phyloP scores from a whole-genome alignment of 495 filamentous ascomycete species.

The Penicillium subrubescens region DNA sequence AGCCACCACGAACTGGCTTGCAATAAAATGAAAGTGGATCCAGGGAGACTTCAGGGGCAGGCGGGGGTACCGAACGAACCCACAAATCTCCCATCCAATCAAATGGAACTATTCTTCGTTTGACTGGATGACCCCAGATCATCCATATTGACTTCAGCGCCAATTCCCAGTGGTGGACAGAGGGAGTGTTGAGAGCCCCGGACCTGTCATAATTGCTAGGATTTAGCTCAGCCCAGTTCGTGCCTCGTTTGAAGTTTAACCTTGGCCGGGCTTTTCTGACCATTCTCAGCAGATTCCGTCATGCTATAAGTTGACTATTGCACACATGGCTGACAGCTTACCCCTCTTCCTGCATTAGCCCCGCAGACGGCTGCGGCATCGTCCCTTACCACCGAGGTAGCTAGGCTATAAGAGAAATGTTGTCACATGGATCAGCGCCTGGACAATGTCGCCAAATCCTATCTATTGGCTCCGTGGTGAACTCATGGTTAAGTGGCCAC shows the following conservation, averaged over 20 bases:
- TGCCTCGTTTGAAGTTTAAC: not conserved
- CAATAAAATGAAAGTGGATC: not conserved
- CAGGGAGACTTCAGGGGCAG: not conserved
- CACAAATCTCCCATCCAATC: not conserved
- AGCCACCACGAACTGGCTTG: not conserved
- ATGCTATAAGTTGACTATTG: not conserved
- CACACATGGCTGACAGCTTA: not conserved
- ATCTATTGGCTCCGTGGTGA: not conserved
- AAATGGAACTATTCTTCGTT: not conserved
- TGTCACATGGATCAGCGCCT: constrained; percentile 4
- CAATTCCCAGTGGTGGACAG: not conserved
- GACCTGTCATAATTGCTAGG: not conserved
- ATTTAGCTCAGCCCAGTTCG: not conserved
- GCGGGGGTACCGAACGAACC: not conserved
- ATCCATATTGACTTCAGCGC: not conserved
- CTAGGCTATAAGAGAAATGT: not conserved
- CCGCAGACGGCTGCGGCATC: constrained; percentile 6
- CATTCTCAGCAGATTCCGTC: not conserved
- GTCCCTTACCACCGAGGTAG: constrained; percentile 4
- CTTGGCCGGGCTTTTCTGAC: not conserved
- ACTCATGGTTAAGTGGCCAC: not conserved
- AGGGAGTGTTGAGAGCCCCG: not conserved
- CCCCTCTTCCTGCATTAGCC: constrained; percentile 7
- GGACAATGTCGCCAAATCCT: not conserved
- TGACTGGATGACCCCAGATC: not conserved